Base-by-base conservation (phyloP, 2,329 filamentous ascomycete genomes). In the Arthrobotrys iridis region DNA sequence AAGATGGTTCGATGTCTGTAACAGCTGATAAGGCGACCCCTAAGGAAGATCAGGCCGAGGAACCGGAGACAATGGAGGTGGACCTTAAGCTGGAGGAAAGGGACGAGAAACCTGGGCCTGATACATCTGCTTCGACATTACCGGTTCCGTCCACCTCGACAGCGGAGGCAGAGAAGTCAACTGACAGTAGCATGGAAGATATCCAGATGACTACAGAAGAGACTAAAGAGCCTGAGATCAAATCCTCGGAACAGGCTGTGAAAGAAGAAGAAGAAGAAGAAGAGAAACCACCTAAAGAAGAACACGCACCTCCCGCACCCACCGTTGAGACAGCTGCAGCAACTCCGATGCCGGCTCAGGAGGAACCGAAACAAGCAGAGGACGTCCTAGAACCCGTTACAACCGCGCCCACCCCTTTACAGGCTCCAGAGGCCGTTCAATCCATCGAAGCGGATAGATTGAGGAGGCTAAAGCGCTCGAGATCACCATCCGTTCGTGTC, bases 321-420 rank as follows among this genome's bases (percentile, higher is more conserved):
- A 59, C 66, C 24, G 59, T 73, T 13, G 66, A 72, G 48, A 77
- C 62, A 11, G 74, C 67, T 22, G 57, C 33, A 10, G 50, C 67
- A 10, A 73, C 67, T 8, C 74, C 68, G 2, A 24, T 43, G 1
- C 62, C 57, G 3, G 8, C 15, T 24, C 41, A 62, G 11, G 59
- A 77, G 50, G 72, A 37, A 10, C 77, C 57, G 11, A 64, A 46
- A 71, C 76, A 59, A 35, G 64, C 52, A 55, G 77, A 57, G 72
- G 78, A 67, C 68, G 77, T 73, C 73, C 78, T 71, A 55, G 79
- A 58, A 76, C 72, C 72, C 20, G 26, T 71, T 24, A 70, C 72
- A 35, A 64, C 18, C 24, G 72, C 72, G 3, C 72, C 72, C 5
- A 71, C 64, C 22, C 71, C 71, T 8, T 24, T 70, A 46, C 72